Evolutionary conservation across 176 grass and related monocot genomes (phyloP).

Genomic region (Rhynchospora breviuscula): DNA sequence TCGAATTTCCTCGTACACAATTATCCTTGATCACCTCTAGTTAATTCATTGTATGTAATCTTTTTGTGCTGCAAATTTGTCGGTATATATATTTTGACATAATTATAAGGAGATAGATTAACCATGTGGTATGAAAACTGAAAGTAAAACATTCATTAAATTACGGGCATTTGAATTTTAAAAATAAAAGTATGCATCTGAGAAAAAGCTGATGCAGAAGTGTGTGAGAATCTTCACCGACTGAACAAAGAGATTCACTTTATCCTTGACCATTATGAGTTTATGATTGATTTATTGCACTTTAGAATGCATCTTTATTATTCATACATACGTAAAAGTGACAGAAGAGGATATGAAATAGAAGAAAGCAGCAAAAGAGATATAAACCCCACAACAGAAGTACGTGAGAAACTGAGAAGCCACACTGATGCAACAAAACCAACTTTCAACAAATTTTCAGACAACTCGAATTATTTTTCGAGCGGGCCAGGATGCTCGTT

Average conservation of each 20-base stretch:
- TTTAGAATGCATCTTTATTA: conserved; percentile 2
- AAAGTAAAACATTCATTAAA: too few relatives aligned
- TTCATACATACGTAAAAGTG: conserved; percentile 21
- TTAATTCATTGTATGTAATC: too few relatives aligned
- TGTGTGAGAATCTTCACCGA: too few relatives aligned
- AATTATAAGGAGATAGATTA: too few relatives aligned
- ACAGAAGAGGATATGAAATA: conserved; percentile 31
- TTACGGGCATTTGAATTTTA: too few relatives aligned
- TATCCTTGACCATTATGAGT: neutral
- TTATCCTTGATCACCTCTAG: too few relatives aligned
- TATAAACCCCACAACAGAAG: neutral
- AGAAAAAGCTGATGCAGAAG: neutral
- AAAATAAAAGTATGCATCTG: neutral
- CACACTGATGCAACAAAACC: neutral
- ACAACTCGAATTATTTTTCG: conserved; percentile 25
- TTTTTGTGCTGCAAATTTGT: too few relatives aligned
- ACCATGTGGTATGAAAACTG: too few relatives aligned
- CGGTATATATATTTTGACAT: too few relatives aligned
- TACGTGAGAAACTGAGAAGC: conserved; percentile 3
- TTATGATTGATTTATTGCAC: neutral
- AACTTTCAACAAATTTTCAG: neutral
- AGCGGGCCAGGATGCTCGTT: conserved; percentile 52
- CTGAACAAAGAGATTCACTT: neutral
- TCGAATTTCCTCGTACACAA: too few relatives aligned
- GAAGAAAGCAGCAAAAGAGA: conserved; percentile 7